Base-by-base conservation (phyloP, 2,329 filamentous ascomycete genomes). In the Fusarium brachygibbosum region DNA sequence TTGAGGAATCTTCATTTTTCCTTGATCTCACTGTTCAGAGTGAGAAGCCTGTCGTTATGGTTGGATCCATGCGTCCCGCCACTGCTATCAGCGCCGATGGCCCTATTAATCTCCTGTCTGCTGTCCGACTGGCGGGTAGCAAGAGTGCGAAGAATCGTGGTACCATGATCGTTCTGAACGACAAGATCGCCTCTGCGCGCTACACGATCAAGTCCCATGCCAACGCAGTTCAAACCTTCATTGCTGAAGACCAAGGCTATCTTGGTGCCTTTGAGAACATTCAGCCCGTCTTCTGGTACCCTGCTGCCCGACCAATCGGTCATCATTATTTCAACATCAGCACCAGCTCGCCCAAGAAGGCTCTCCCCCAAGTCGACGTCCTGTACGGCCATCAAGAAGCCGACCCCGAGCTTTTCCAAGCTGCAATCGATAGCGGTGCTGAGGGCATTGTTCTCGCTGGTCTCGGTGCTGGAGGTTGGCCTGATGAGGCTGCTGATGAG, bases 1-100 rank as follows among this genome's bases (percentile, higher is more conserved):
- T 90, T 1, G 88, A 90, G 70, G 88, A 90, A 73, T 84, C 85
- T 0, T 84, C 87, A 5, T 89, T 90, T 78, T 89, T 89, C 78
- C 76, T 90, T 7, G 85, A 89, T 54, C 75, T 86, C 3, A 87
- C 86, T 0, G 74, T 89, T 12, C 83, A 83, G 64, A 86, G 83
- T 25, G 80, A 80, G 38, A 90, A 90, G 75, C 88, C 88, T 0
- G 80, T 90, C 3, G 82, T 90, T 0, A 67, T 87, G 13, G 87
- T 88, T 0, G 88, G 88, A 13, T 83, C 88, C 7, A 90, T 90
- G 88, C 81, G 88, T 6, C 88, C 88, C 5, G 84, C 87, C 0
- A 89, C 87, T 0, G 87, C 87, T 3, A 79, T 89, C 67, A 86
- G 84, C 38, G 87, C 88, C 5, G 88, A 91, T 62, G 88, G 88